phyloP scores from a whole-genome alignment of 306 rosid species.

The Oxytropis ochrocephala region DNA sequence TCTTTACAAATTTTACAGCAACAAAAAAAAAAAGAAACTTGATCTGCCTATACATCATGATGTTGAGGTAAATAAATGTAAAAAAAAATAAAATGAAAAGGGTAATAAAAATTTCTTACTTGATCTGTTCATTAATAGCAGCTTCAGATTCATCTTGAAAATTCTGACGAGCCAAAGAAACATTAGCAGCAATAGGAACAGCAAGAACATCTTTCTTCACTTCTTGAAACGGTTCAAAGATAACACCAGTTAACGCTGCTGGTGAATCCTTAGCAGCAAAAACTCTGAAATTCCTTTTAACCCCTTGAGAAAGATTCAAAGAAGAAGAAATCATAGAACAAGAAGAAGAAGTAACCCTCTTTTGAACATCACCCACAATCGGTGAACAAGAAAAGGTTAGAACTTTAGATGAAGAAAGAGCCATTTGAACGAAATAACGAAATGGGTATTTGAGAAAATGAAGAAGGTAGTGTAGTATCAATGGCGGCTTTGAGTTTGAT shows the following conservation, averaged over 20 bases:
- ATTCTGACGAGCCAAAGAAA: conserved; percentile 43
- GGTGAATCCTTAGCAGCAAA: conserved; percentile 11
- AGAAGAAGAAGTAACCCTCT: background rate
- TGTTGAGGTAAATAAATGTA: background rate
- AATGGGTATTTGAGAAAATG: background rate
- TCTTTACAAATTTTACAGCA: background rate
- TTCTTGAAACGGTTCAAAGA: conserved; percentile 47
- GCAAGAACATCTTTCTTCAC: conserved; percentile 28
- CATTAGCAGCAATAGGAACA: conserved; percentile 24
- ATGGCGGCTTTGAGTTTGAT: conserved; percentile 14
- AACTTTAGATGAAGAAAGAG: conserved; percentile 26
- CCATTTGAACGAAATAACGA: conserved; percentile 21
- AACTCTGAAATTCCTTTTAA: conserved; percentile 18
- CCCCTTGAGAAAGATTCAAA: background rate
- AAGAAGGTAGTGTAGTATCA: background rate
- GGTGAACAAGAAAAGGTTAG: conserved; percentile 16
- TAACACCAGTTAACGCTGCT: conserved; percentile 8
- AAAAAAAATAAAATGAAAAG: background rate
- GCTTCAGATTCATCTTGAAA: conserved; percentile 32
- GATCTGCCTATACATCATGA: background rate
- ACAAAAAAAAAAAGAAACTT: background rate
- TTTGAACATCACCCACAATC: conserved; percentile 14
- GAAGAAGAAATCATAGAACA: background rate
- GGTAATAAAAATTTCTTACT: conserved; percentile 12
- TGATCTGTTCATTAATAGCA: conserved; percentile 41